Percentiles rank a stretch among this genome's conserved stretches.
These are phyloP conservation scores for Leucocoprinus leucothites DNA, from an alignment of 768 basidiomycete genomes.

Conservation along the genomic window DNA sequence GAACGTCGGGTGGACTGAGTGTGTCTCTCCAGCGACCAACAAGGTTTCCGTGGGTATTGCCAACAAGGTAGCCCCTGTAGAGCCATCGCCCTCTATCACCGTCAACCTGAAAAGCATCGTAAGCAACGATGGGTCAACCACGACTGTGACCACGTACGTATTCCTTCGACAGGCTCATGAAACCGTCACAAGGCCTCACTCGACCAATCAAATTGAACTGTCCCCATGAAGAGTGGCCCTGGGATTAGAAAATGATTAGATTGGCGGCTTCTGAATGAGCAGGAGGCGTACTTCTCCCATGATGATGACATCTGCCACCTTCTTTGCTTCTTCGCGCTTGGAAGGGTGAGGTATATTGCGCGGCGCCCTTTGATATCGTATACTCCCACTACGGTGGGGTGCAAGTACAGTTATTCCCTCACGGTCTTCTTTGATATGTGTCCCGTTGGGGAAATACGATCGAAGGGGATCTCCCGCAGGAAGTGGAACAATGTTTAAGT, in stretches of 20 bases:
- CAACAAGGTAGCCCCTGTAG: constrained; percentile 81
- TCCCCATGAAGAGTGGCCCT: constrained; percentile 94
- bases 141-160: constrained; percentile 49
- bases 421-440: constrained; percentile 43
- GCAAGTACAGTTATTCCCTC: constrained; percentile 48
- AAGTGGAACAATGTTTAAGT: constrained; percentile 32
- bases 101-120: constrained; percentile 41
- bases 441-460: constrained; percentile 56
- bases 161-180: constrained; percentile 80
- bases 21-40: constrained; percentile 90
- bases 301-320: constrained; percentile 56
- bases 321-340: constrained; percentile 16
- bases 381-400: constrained; percentile 30
- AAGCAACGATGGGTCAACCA: constrained; percentile 9
- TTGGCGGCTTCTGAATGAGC: not conserved
- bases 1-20: constrained; percentile 53
- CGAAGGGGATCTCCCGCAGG: constrained; percentile 58
- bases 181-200: constrained; percentile 78
- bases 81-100: constrained; percentile 81
- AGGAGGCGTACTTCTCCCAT: constrained; percentile 60
- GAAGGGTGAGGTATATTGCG: not conserved
- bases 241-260: constrained; percentile 1
- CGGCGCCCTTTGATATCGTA: constrained; percentile 29
- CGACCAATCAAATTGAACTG: constrained; percentile 79
- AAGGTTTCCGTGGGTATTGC: constrained; percentile 63